Evolutionary conservation across 345 rosid species (phyloP).

Genomic region (Angophora floribunda): DNA sequence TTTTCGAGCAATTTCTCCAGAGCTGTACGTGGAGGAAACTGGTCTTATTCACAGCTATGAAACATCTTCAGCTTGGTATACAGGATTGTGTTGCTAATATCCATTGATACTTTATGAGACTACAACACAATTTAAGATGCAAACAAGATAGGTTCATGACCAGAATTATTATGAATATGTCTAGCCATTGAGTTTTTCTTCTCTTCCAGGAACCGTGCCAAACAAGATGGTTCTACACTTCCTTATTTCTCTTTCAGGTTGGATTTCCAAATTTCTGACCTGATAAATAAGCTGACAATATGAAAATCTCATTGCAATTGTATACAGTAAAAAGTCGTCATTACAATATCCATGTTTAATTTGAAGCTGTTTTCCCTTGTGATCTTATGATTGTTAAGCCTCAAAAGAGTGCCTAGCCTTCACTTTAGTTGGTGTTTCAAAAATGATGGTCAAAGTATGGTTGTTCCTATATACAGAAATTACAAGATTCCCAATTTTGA

Average conservation of each 20-base stretch:
- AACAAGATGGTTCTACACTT: neutral
- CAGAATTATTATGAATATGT: neutral
- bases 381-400: neutral
- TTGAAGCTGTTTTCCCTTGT: neutral
- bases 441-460: neutral
- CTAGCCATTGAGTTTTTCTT: neutral
- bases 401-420: neutral
- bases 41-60: neutral
- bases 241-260: neutral
- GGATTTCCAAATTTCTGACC: neutral
- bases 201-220: neutral
- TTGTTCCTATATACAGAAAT: neutral
- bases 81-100: neutral
- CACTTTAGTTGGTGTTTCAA: neutral
- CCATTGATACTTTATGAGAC: neutral
- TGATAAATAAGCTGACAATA: neutral
- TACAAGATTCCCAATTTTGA: neutral
- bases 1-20: constrained; percentile 40
- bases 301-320: neutral
- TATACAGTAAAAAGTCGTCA: neutral
- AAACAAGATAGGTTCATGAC: neutral
- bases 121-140: neutral
- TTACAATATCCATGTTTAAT: neutral
- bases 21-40: constrained; percentile 13
- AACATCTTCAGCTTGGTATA: neutral